Percentiles rank a stretch among this genome's conserved stretches.
Evolutionary conservation across 805 yeast genomes (phyloP).

Genomic region (Citeromyces matritensis): DNA sequence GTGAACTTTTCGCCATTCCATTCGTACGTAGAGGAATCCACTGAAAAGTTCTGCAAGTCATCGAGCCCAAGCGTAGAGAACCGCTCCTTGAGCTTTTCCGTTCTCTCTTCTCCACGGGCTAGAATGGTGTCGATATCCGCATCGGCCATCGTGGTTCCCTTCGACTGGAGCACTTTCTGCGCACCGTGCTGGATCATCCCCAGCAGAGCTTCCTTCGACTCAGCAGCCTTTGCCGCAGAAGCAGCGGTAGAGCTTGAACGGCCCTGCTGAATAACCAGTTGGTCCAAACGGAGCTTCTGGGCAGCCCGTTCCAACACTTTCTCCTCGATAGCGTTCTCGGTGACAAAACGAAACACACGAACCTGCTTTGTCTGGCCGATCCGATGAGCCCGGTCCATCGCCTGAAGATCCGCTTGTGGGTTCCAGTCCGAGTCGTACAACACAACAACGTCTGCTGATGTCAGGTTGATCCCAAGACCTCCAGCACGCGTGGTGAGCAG

Average conservation of each 20-base stretch:
- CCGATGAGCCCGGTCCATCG: conserved; percentile 90
- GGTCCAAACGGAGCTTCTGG: conserved; percentile 65
- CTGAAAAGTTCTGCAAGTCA: conserved; percentile 82
- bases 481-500: conserved; percentile 87
- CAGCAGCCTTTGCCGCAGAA: conserved; percentile 26
- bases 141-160: conserved; percentile 15
- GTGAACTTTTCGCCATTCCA: conserved; percentile 92
- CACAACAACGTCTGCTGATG: conserved; percentile 81
- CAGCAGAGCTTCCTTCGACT: conserved; percentile 68
- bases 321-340: conserved; percentile 76
- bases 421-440: conserved; percentile 94
- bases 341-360: conserved; percentile 60
- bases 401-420: conserved; percentile 93
- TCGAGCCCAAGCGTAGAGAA: conserved; percentile 81
- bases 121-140: conserved; percentile 79
- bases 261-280: conserved; percentile 73
- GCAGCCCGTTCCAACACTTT: conserved; percentile 73
- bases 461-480: conserved; percentile 80
- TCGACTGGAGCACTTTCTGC: conserved; percentile 58
- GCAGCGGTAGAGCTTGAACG: conserved; percentile 23
- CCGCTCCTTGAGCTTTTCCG: conserved; percentile 64
- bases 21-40: conserved; percentile 76
- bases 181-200: conserved; percentile 98
- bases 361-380: conserved; percentile 85
- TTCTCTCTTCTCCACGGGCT: conserved; percentile 67